Percentiles rank a stretch among this genome's conserved stretches.
Conservation (phyloP, 1,139 yeast genomes). For the Lodderomyces metapsilosis region DNA sequence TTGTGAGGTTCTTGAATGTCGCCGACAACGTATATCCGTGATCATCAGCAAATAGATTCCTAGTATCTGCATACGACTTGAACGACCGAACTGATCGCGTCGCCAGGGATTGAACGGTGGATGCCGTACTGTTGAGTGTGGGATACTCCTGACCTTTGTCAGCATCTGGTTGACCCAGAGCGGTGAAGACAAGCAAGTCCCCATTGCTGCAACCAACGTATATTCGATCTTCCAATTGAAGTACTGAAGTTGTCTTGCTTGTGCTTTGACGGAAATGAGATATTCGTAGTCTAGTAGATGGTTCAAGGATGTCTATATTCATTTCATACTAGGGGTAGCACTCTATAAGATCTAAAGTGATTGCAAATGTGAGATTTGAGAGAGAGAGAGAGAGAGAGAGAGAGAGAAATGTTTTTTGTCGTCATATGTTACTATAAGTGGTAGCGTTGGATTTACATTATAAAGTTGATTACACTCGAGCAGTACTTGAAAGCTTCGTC, state of each 20-base stretch:
- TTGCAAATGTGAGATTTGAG: not conserved
- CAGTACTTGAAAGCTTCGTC: constrained; percentile 79
- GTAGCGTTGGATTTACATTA: constrained; percentile 22
- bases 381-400: not conserved
- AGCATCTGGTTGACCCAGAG: not conserved
- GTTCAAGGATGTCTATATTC: constrained; percentile 36
- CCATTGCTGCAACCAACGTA: constrained; percentile 40
- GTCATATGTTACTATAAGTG: not conserved
- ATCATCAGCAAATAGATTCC: constrained; percentile 12
- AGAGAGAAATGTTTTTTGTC: constrained; percentile 5
- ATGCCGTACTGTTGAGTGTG: constrained; percentile 2
- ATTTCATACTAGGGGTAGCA: constrained; percentile 16
- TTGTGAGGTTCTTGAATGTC: constrained; percentile 25
- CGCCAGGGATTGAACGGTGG: constrained; percentile 5
- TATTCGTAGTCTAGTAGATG: constrained; percentile 28
- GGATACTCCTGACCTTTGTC: constrained; percentile 1
- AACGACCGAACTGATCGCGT: constrained; percentile 12
- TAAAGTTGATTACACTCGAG: constrained; percentile 72
- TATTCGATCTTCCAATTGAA: constrained; percentile 19
- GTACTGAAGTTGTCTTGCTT: constrained; percentile 25
- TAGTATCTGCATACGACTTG: constrained; percentile 28
- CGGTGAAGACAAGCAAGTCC: constrained; percentile 20
- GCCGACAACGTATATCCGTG: constrained; percentile 8
- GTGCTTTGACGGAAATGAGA: constrained; percentile 14
- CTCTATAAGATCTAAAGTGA: not conserved